Evolutionary conservation across 306 rosid genomes (phyloP).

Genomic region (Macrotyloma uniflorum): DNA sequence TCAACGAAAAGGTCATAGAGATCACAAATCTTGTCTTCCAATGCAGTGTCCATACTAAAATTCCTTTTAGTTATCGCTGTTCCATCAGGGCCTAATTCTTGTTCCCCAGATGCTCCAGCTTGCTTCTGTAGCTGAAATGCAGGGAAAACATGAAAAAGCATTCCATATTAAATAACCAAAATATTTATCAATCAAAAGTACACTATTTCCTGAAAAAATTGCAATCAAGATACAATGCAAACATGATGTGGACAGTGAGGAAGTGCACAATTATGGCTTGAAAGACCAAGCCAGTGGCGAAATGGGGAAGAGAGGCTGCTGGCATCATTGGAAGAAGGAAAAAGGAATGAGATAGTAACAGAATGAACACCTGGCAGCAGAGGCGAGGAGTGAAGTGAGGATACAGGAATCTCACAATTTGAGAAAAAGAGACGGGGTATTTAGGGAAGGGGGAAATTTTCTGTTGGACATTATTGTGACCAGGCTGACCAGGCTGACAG

Average conservation of each 20-base stretch:
- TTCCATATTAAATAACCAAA: constrained; percentile 29
- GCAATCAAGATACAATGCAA: constrained; percentile 18
- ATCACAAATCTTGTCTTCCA: constrained; percentile 98
- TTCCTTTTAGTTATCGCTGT: constrained; percentile 58
- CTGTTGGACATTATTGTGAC: no score
- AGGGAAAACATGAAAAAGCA: constrained; percentile 40
- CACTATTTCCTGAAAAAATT: neutral
- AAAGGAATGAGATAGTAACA: no score
- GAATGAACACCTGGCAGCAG: no score
- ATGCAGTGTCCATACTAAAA: constrained; percentile 70
- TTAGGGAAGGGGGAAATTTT: neutral
- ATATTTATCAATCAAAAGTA: neutral
- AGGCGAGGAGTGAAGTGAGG: no score
- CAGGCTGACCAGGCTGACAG: no score
- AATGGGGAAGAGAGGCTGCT: no score
- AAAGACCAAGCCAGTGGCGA: no score
- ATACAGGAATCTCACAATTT: no score
- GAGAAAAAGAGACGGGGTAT: neutral
- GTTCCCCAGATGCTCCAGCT: constrained; percentile 66
- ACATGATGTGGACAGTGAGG: neutral
- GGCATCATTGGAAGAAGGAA: no score
- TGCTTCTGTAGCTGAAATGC: constrained; percentile 63
- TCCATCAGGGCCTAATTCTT: constrained; percentile 66
- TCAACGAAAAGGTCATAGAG: constrained; percentile 97
- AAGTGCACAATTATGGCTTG: neutral